Conservation (phyloP, 2,329 filamentous ascomycete species). For the Fusarium torreyae region DNA sequence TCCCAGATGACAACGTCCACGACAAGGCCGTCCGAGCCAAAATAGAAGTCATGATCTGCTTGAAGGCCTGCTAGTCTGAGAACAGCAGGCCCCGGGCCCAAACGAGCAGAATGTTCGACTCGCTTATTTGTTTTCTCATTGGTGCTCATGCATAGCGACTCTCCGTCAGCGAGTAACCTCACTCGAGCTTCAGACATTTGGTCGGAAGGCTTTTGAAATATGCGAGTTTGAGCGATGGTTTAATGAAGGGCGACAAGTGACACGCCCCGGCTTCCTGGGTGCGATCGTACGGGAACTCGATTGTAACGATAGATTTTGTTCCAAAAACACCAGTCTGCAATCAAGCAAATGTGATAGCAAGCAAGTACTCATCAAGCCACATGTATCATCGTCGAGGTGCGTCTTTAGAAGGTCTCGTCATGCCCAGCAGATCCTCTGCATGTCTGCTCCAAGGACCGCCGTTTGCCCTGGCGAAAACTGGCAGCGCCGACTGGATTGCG, state of each 20-base stretch:
- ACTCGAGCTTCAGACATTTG: conserved; percentile 1
- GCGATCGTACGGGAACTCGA: conserved; percentile 5
- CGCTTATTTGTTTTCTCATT: background rate
- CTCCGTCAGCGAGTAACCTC: background rate
- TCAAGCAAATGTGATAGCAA: background rate
- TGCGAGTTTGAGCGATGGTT: background rate
- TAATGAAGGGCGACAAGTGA: background rate
- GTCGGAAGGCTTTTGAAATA: conserved; percentile 20
- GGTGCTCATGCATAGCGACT: background rate
- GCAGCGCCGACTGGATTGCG: conserved; percentile 47
- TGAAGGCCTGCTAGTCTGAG: background rate
- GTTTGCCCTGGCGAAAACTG: conserved; percentile 65
- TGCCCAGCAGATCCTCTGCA: conserved; percentile 76
- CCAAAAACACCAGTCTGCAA: background rate
- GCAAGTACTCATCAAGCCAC: background rate
- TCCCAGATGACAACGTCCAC: too few relatives aligned
- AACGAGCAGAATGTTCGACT: background rate
- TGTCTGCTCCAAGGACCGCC: conserved; percentile 79
- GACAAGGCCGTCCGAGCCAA: background rate
- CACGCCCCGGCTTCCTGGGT: conserved; percentile 19
- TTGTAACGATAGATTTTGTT: background rate
- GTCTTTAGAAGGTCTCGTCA: conserved; percentile 65
- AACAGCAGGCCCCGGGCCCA: background rate
- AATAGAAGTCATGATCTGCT: background rate
- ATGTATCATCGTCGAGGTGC: conserved; percentile 16